phyloP scores from a whole-genome alignment of 345 rosid genomes.

The Rhodamnia argentea region DNA sequence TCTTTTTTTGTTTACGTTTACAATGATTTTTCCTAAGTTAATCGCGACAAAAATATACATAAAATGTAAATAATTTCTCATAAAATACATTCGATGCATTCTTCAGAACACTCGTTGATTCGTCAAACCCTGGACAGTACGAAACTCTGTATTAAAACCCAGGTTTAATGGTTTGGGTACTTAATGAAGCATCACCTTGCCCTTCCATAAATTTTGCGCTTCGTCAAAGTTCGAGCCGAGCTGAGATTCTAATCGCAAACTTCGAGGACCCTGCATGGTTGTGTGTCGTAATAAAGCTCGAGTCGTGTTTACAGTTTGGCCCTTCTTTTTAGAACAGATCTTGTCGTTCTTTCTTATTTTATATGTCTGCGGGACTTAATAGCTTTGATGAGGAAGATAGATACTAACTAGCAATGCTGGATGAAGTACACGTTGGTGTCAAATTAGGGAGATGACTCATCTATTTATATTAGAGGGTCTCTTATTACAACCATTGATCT shows the following conservation, averaged over 20 bases:
- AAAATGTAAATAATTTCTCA: background rate
- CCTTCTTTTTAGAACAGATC: conserved; percentile 34
- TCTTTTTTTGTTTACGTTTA: background rate
- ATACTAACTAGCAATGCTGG: background rate
- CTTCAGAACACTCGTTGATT: background rate
- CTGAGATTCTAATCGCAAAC: background rate
- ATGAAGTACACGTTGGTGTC: background rate
- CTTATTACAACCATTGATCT: no score
- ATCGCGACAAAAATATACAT: background rate
- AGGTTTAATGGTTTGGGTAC: background rate
- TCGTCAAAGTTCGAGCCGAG: conserved; percentile 26
- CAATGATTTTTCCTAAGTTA: background rate
- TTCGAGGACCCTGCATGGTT: conserved; percentile 1
- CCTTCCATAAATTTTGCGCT: background rate
- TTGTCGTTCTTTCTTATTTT: background rate
- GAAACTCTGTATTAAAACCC: background rate
- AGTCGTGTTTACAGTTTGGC: conserved; percentile 13
- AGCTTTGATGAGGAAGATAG: background rate
- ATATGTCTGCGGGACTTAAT: background rate
- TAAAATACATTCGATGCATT: background rate
- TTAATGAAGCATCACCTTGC: background rate
- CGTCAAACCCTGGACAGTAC: background rate
- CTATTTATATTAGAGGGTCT: no score
- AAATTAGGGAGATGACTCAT: no score
- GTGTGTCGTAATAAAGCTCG: conserved; percentile 12